These are phyloP conservation scores for Mollisiaceae sp. DNA, from an alignment of 2,329 filamentous ascomycete genomes.

Conservation along the genomic window DNA sequence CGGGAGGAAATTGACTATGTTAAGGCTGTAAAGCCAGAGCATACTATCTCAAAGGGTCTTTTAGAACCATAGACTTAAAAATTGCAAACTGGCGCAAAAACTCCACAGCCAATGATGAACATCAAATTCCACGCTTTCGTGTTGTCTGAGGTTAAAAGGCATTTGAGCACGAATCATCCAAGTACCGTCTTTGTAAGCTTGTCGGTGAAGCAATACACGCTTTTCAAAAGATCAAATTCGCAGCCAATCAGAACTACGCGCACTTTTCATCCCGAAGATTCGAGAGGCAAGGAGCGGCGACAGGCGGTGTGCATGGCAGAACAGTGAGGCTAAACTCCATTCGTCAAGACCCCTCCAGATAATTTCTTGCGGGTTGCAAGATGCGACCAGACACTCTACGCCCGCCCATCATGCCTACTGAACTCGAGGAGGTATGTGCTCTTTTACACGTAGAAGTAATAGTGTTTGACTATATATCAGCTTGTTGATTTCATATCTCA, in stretches of 20 bases:
- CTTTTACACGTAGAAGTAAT: neutral
- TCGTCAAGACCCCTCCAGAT: slow-evolving; percentile 1
- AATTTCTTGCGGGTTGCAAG: neutral
- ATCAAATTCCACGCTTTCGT: neutral
- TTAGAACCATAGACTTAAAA: slow-evolving; percentile 11
- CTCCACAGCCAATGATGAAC: neutral
- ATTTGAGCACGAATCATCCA: neutral
- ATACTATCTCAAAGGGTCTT: slow-evolving; percentile 16
- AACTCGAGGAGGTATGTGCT: slow-evolving; percentile 73
- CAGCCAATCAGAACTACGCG: no score
- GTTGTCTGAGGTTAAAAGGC: neutral
- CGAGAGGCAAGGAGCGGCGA: no score
- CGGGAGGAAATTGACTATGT: slow-evolving; percentile 16
- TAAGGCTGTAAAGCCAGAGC: slow-evolving; percentile 15
- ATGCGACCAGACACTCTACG: slow-evolving; percentile 4
- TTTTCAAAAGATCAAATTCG: no score
- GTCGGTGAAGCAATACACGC: no score
- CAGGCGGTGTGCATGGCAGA: no score
- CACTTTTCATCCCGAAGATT: no score
- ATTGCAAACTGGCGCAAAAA: neutral
- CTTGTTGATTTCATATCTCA: slow-evolving; percentile 93
- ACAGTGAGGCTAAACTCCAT: no score
- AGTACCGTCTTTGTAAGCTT: neutral
- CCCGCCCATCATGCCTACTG: slow-evolving; percentile 66
- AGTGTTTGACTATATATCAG: slow-evolving; percentile 50